Evolutionary conservation across 305 asterid genomes (phyloP).

Genomic region (Petunia hybrid): DNA sequence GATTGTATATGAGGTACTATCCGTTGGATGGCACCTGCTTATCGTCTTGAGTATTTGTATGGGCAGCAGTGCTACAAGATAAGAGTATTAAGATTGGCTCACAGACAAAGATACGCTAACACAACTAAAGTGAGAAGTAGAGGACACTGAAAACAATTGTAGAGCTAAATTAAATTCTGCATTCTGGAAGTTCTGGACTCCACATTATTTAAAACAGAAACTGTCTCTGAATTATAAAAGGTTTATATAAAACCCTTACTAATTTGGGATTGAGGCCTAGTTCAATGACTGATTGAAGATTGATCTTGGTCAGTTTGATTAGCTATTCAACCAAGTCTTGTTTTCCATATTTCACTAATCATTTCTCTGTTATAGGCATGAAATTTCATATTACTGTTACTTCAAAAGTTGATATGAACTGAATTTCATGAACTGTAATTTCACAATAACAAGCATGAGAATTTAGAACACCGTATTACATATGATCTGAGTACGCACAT

Average conservation of each 20-base stretch:
- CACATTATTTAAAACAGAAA: not conserved
- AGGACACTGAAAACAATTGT: not conserved
- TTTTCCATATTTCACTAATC: not conserved
- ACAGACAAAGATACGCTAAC: not conserved
- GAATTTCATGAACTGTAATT: not conserved
- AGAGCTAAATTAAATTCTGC: conserved; percentile 1
- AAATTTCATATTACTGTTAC: not conserved
- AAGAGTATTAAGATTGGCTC: not conserved
- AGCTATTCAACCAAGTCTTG: not conserved
- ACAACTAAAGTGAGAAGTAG: not conserved
- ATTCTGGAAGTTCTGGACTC: not conserved
- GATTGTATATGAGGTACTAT: not conserved
- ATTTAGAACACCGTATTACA: not conserved
- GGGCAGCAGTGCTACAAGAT: not conserved
- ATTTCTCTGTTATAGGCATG: conserved; percentile 4
- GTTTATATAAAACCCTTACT: not conserved
- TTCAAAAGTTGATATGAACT: conserved; percentile 12
- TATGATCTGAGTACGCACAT: not conserved
- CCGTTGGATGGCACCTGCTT: not conserved
- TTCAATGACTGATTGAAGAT: not conserved
- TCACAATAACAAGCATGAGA: conserved; percentile 14
- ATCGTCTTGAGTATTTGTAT: not conserved
- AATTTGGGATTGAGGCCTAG: not conserved
- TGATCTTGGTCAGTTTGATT: conserved; percentile 9
- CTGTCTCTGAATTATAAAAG: not conserved